Conservation (phyloP, 1,284 basidiomycete genomes). For the Volvariella volvacea region DNA sequence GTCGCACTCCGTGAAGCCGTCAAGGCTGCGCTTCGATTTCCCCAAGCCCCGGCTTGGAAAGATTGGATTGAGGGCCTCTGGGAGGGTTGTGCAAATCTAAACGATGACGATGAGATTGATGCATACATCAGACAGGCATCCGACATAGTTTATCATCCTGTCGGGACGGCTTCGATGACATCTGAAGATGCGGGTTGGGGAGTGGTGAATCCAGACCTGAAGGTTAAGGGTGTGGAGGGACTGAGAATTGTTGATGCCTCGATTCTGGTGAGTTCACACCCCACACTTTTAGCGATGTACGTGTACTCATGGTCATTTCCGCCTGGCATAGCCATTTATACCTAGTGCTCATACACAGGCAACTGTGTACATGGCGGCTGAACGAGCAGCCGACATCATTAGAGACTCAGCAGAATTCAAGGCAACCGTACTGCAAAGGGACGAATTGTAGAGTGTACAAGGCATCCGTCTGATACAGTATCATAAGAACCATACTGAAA, state of each 20-base stretch:
- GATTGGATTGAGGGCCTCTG: background rate
- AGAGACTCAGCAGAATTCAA: background rate
- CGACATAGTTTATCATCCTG: background rate
- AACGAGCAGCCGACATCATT: slow-evolving; percentile 6
- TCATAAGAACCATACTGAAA: too few relatives aligned
- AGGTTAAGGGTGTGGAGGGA: background rate
- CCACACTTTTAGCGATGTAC: background rate
- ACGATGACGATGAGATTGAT: background rate
- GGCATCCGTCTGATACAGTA: too few relatives aligned
- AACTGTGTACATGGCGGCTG: slow-evolving; percentile 5
- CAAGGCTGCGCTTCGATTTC: background rate
- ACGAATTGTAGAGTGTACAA: too few relatives aligned
- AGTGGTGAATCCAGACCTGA: slow-evolving; percentile 1
- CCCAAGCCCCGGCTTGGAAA: background rate
- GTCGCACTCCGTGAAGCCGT: background rate
- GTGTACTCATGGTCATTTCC: background rate
- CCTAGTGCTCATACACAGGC: slow-evolving; percentile 4
- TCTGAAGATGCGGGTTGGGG: background rate
- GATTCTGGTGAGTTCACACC: background rate
- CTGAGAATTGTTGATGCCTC: background rate
- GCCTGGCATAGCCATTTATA: slow-evolving; percentile 1
- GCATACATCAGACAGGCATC: background rate
- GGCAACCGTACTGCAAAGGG: background rate
- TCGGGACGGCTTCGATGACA: background rate
- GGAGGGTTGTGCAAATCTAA: background rate